A percentile compares a stretch with the other conserved stretches of the same genome.
Conservation (phyloP, 352 stramenopile genomes). For the Phytophthora parvispora region DNA sequence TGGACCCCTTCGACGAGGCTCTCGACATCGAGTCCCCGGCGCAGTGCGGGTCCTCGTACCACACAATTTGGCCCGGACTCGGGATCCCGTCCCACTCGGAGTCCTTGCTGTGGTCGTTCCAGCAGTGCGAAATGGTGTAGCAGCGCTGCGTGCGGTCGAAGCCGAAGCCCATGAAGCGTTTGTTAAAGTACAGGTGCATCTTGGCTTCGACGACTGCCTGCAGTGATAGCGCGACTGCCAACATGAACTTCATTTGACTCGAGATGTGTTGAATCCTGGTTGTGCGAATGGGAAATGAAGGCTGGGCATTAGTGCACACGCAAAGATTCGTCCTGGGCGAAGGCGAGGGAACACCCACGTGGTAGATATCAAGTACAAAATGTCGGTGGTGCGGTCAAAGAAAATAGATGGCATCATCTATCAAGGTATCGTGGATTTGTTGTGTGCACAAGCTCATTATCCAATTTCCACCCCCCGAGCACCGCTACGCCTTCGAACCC, state of each 20-base stretch:
- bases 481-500: not conserved
- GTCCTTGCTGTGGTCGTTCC: conserved; percentile 8
- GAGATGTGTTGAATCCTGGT: not conserved
- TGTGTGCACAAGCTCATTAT: not conserved
- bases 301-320: not conserved
- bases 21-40: not conserved
- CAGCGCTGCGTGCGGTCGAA: conserved; percentile 13
- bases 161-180: not conserved
- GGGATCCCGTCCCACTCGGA: conserved; percentile 8
- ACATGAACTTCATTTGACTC: not conserved
- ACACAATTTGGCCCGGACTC: not conserved
- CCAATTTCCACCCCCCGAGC: not conserved
- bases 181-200: conserved; percentile 14
- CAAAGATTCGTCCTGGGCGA: not conserved
- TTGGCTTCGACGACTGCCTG: not conserved
- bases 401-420: not conserved
- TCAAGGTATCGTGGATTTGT: not conserved
- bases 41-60: conserved; percentile 10
- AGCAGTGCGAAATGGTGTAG: conserved; percentile 19
- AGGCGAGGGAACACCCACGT: not conserved
- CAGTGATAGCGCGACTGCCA: not conserved
- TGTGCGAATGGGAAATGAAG: not conserved
- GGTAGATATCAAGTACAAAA: not conserved
- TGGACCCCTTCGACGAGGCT: not conserved
- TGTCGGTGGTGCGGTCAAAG: not conserved